Conservation (phyloP, 108 stramenopile species). For the Cyclostephanos invisitatus region DNA sequence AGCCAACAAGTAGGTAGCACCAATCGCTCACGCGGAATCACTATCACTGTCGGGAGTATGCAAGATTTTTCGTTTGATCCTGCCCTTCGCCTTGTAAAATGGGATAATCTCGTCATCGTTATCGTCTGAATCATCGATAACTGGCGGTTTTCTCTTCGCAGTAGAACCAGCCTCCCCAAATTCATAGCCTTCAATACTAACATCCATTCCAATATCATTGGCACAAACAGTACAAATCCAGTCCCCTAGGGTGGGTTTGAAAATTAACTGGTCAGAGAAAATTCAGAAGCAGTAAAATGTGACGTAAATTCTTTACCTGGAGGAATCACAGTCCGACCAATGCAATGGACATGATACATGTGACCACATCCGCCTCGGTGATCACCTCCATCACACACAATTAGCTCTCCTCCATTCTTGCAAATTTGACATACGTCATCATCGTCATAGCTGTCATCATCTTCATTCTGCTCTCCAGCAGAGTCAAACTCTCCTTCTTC, state of each 20-base stretch:
- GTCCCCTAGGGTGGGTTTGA: constrained; percentile 41
- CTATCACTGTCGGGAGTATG: constrained; percentile 11
- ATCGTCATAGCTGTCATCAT: constrained; percentile 19
- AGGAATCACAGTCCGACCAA: constrained; percentile 50
- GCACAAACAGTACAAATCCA: constrained; percentile 72
- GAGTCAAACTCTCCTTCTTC: constrained; percentile 28
- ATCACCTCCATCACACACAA: constrained; percentile 67
- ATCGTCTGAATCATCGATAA: constrained; percentile 25
- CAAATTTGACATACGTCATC: constrained; percentile 58
- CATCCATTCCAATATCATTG: constrained; percentile 28
- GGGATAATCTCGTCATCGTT: constrained; percentile 4
- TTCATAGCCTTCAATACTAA: constrained; percentile 54
- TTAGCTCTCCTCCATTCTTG: constrained; percentile 57
- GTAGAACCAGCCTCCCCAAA: constrained; percentile 8
- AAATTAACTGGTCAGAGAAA: background rate
- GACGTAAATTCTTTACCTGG: constrained; percentile 15
- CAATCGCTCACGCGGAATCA: constrained; percentile 2
- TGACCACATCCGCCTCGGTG: constrained; percentile 57
- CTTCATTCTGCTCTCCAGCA: constrained; percentile 3
- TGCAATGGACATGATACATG: constrained; percentile 57
- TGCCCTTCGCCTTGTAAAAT: background rate
- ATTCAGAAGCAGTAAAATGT: background rate
- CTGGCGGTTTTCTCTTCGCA: background rate
- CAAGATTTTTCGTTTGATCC: constrained; percentile 8
- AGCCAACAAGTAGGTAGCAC: background rate